phyloP scores from a whole-genome alignment of 306 rosid species.

The Rosa lucieae region DNA sequence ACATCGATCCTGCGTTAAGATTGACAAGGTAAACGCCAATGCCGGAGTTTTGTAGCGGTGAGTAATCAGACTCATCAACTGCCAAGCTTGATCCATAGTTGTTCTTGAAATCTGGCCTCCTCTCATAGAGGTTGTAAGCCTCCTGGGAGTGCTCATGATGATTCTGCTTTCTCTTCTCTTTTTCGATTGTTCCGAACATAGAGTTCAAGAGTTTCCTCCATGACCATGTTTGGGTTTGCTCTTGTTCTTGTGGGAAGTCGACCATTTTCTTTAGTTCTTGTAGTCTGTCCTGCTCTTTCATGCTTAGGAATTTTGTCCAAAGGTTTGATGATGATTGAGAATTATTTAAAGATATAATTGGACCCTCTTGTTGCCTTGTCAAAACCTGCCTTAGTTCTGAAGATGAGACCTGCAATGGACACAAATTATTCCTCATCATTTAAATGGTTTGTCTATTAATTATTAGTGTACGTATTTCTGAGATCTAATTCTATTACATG shows the following conservation, averaged over 20 bases:
- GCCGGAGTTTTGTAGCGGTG: slow-evolving; percentile 53
- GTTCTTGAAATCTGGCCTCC: slow-evolving; percentile 54
- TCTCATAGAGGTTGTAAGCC: slow-evolving; percentile 60
- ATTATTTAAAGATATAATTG: slow-evolving; percentile 46
- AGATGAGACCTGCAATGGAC: slow-evolving; percentile 47
- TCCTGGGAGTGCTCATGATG: slow-evolving; percentile 20
- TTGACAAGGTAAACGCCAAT: slow-evolving; percentile 63
- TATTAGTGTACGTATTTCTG: slow-evolving; percentile 9
- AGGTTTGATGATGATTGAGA: slow-evolving; percentile 34
- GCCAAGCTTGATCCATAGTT: slow-evolving; percentile 65
- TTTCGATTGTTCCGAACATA: slow-evolving; percentile 13
- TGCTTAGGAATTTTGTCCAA: slow-evolving; percentile 56
- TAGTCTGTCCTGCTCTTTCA: slow-evolving; percentile 50
- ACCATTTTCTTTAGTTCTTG: slow-evolving; percentile 44
- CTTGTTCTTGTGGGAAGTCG: slow-evolving; percentile 33
- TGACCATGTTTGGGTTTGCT: slow-evolving; percentile 39
- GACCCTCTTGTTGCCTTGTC: slow-evolving; percentile 50
- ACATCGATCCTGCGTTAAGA: slow-evolving; percentile 81
- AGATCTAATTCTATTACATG: slow-evolving; percentile 61
- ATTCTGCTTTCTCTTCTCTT: slow-evolving; percentile 9
- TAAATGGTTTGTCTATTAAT: no score
- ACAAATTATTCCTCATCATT: slow-evolving; percentile 18
- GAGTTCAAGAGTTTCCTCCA: slow-evolving; percentile 64
- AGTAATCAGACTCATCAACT: slow-evolving; percentile 49
- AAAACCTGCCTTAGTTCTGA: slow-evolving; percentile 41